Percentiles rank a stretch among this genome's conserved stretches.
phyloP scores from a whole-genome alignment of 352 stramenopile genomes.

The Phytophthora hybrid region DNA sequence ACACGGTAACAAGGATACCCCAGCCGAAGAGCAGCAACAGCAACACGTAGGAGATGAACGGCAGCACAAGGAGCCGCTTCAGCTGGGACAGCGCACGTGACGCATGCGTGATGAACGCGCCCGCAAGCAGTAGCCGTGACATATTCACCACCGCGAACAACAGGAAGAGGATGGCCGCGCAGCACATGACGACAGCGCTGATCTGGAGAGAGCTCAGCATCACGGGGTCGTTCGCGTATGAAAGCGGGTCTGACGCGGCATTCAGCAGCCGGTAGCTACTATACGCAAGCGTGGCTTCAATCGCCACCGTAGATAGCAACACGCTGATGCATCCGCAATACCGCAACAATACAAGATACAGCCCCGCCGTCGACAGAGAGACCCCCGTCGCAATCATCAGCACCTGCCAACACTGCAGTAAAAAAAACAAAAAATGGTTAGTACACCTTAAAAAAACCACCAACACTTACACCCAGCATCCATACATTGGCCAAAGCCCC shows the following conservation, averaged over 20 bases:
- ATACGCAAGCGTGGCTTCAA: constrained; percentile 71
- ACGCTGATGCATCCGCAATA: constrained; percentile 82
- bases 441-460: background rate
- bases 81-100: constrained; percentile 73
- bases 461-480: background rate
- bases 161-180: constrained; percentile 70
- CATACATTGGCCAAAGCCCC: constrained; percentile 74
- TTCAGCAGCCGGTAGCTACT: constrained; percentile 67
- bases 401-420: constrained; percentile 67
- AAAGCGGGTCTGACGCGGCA: constrained; percentile 55
- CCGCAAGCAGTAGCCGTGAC: constrained; percentile 69
- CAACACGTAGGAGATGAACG: constrained; percentile 72
- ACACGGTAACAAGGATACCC: constrained; percentile 78
- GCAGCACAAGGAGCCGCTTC: constrained; percentile 70
- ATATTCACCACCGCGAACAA: constrained; percentile 73
- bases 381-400: constrained; percentile 71
- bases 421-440: too few species aligned
- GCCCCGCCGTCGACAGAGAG: constrained; percentile 56
- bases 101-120: constrained; percentile 82
- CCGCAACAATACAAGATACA: constrained; percentile 77
- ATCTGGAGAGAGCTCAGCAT: constrained; percentile 81
- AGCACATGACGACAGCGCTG: constrained; percentile 61
- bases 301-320: constrained; percentile 67
- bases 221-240: constrained; percentile 66
- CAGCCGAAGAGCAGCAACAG: constrained; percentile 78